Evolutionary conservation across 1,284 basidiomycete genomes (phyloP), one percentile per base, ranked within the genome.

Genomic region (Malassezia restricta): DNA sequence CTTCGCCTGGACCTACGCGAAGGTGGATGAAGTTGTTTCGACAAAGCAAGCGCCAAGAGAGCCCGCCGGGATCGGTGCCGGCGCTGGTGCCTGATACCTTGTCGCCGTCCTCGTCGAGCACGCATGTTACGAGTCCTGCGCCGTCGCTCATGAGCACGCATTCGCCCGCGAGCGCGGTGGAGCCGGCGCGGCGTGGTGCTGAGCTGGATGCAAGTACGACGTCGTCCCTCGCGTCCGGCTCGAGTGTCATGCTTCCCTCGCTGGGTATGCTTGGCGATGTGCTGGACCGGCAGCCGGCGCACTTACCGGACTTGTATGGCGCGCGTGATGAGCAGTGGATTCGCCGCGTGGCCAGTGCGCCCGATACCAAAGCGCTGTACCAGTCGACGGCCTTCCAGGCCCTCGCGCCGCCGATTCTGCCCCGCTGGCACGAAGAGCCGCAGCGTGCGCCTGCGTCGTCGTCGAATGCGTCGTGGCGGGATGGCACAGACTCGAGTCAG

Each of bases 281-380:
- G 27, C 33, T 47, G 12, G 44, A 47, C 20, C 17, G 15, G 9
- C 35, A 29, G 6, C 11, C 30, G 11, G 27, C 12, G 29, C 32
- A 24, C 11, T 29, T 47, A 4, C 44, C 44, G 7, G 33, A 33
- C 20, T 2, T 24, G 39, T 47, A 47, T 24, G 32, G 20, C 24
- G 37, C 32, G 5, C 24, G 30, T 11, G 44, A 47, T 14, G 32
- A 41, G n/a, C 43, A 38, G 12, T 55, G 47, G 47, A 27, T 98
- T 37, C 83, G 92, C 45, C 83, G 92, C 37, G 92, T 96, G 40
- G 89, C 91, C 1, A 94, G 89, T 20, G 91, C 91, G 1, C 92
- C 92, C 1, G 96, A 96, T 73, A 84, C 89, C 43, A 98, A 96
- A 74, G 85, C 84, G 39, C 78, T 95, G 17, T 90, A 92, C 73